These are phyloP conservation scores for Aspergillus thermomutatus DNA, from an alignment of 2,329 filamentous ascomycete genomes.

Conservation along the genomic window DNA sequence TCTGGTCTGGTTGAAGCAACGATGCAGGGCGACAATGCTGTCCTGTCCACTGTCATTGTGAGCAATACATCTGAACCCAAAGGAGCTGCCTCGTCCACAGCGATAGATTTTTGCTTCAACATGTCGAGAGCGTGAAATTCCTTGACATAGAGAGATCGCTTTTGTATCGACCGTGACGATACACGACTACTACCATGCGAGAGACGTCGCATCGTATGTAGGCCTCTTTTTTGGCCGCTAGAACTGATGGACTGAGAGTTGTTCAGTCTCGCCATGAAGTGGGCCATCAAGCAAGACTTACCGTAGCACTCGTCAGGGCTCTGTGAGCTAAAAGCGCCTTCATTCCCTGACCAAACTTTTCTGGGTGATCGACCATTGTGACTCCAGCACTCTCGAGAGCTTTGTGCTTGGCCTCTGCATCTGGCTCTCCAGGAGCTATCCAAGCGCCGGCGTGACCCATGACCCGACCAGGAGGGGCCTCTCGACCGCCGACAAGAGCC, in stretches of 20 bases:
- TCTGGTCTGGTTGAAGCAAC: slow-evolving; percentile 55
- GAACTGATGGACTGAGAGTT: slow-evolving; percentile 15
- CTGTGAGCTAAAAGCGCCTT: slow-evolving; percentile 54
- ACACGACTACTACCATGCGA: slow-evolving; percentile 3
- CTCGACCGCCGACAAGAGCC: slow-evolving; percentile 65
- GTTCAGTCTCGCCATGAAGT: neutral
- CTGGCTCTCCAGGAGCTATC: slow-evolving; percentile 62
- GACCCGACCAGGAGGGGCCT: slow-evolving; percentile 61
- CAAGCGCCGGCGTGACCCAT: slow-evolving; percentile 82
- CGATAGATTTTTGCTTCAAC: slow-evolving; percentile 51
- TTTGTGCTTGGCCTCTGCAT: slow-evolving; percentile 62
- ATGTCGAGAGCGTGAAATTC: slow-evolving; percentile 54
- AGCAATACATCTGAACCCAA: slow-evolving; percentile 49
- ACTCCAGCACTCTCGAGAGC: slow-evolving; percentile 65
- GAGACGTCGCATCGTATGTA: slow-evolving; percentile 48
- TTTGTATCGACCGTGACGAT: slow-evolving; percentile 32
- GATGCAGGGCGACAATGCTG: slow-evolving; percentile 60
- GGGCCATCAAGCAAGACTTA: slow-evolving; percentile 11
- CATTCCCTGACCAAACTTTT: slow-evolving; percentile 68
- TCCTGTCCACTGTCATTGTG: slow-evolving; percentile 64
- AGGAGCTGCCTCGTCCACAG: slow-evolving; percentile 37
- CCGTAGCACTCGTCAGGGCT: slow-evolving; percentile 26
- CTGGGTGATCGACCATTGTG: slow-evolving; percentile 70
- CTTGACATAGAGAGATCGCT: slow-evolving; percentile 54
- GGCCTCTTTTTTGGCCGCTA: slow-evolving; percentile 45